Evolutionary conservation across 257 asterid genomes (phyloP), one percentile per base, ranked within the genome.

Genomic region (Linderniella brevidens): DNA sequence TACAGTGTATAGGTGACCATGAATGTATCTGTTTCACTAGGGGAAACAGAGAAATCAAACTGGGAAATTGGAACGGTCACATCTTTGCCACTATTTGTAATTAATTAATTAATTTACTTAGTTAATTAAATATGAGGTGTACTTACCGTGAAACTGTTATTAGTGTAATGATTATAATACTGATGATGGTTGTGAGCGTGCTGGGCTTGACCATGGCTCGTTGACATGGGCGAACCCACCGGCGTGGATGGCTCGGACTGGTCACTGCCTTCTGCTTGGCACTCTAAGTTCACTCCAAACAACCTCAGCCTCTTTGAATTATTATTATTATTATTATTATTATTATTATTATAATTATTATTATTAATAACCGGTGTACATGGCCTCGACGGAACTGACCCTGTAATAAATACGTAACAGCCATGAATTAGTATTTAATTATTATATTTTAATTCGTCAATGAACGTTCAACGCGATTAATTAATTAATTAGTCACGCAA

Each of bases 251-350:
- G 48, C 58, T 61, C 69, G 1, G 50, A 44, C 9, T 59, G 76
- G 2, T 76, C 75, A 0, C 53, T 11, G 2, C 74, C 75, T 1
- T 48, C 36, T 8, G 64, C 65, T 19, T 69, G 70, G 65, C 86
- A 73, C 46, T 82, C 93, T 20, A 86, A 17, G 61, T 86, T 86
- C 54, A 86, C 97, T 8, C 97, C 97, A 50, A 86, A 86, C 49
- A 86, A 64, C 68, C 96, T 79, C 57, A 82, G 53, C 59, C 67
- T 86, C 80, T 73, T 86, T 16, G 58, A 68, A 45, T 67, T 79
- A 54, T 75, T 76, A 40, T 60, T 66, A 20, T 17, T 25, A 25
- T 25, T 25, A 25, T 6, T 25, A 25, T 25, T 25, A 25, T 3
- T 25, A 6, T 25, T 25, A 25, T 25, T 25, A 25, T 25, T 25